Evolutionary conservation across 129 eudicot genomes (phyloP).

Genomic region (Centaurea solstitialis): DNA sequence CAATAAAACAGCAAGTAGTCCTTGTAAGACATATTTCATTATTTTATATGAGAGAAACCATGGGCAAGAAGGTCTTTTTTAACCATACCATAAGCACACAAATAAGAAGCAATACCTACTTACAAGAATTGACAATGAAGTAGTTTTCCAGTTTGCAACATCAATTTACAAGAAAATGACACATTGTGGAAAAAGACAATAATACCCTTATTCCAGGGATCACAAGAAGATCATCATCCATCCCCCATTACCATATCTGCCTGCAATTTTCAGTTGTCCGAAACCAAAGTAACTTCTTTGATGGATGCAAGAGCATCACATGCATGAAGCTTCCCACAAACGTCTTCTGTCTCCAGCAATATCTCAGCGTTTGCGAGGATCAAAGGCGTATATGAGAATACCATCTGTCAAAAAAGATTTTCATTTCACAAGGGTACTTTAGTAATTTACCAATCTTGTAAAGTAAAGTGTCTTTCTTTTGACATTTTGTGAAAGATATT

Average conservation of each 20-base stretch:
- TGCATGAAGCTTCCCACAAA: constrained; percentile 76
- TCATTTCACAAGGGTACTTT: not conserved
- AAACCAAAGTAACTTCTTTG: constrained; percentile 36
- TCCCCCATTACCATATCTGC: not conserved
- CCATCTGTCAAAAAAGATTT: constrained; percentile 45
- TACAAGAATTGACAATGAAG: constrained; percentile 25
- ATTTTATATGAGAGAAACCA: not conserved
- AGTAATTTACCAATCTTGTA: not conserved
- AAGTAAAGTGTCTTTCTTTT: not conserved
- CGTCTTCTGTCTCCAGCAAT: constrained; percentile 67
- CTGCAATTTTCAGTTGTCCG: constrained; percentile 49
- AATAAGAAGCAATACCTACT: constrained; percentile 19
- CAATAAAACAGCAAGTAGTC: too few species aligned
- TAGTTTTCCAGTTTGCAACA: constrained; percentile 9
- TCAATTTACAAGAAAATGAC: constrained; percentile 22
- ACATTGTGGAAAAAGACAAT: constrained; percentile 5
- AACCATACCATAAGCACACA: constrained; percentile 26
- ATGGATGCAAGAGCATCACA: constrained; percentile 38
- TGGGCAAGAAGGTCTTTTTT: constrained; percentile 4
- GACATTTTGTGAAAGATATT: not conserved
- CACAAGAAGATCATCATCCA: constrained; percentile 2
- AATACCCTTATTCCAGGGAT: not conserved
- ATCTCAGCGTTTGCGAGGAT: constrained; percentile 67
- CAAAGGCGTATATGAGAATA: constrained; percentile 73
- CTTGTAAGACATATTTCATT: too few species aligned